phyloP scores from a whole-genome alignment of 345 rosid genomes.

The Noccaea caerulescens region DNA sequence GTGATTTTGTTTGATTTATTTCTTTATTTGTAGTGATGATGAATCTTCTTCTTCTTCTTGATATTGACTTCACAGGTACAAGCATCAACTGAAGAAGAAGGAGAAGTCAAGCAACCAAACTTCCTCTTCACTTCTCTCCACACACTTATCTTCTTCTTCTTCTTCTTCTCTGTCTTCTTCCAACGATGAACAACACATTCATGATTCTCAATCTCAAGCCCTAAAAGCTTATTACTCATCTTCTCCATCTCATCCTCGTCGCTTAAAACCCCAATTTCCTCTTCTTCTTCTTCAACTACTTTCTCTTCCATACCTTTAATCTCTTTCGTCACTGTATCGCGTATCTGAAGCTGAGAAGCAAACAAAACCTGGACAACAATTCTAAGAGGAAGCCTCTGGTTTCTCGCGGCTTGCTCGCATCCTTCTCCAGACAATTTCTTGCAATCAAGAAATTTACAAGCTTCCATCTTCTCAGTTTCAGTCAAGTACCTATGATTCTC shows the following conservation, averaged over 20 bases:
- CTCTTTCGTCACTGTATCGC: slow-evolving; percentile 53
- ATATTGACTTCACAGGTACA: slow-evolving; percentile 32
- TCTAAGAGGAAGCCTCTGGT: slow-evolving; percentile 70
- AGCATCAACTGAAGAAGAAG: slow-evolving; percentile 33
- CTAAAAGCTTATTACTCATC: slow-evolving; percentile 52
- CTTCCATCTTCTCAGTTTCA: slow-evolving; percentile 66
- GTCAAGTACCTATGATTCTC: slow-evolving; percentile 65
- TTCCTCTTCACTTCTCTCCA: slow-evolving; percentile 91
- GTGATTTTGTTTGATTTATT: neutral
- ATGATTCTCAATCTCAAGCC: slow-evolving; percentile 53
- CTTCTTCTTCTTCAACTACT: slow-evolving; percentile 36
- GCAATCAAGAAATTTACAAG: slow-evolving; percentile 66
- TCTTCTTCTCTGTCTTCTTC: slow-evolving; percentile 36
- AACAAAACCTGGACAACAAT: slow-evolving; percentile 59
- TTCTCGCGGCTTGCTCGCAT: slow-evolving; percentile 61
- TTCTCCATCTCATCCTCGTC: slow-evolving; percentile 39
- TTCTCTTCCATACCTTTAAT: slow-evolving; percentile 39
- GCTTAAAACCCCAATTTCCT: slow-evolving; percentile 31
- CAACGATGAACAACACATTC: slow-evolving; percentile 40
- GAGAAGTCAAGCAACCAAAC: slow-evolving; percentile 64
- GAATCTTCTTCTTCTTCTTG: slow-evolving; percentile 30
- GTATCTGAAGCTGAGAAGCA: slow-evolving; percentile 62
- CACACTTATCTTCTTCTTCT: slow-evolving; percentile 51
- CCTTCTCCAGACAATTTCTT: slow-evolving; percentile 69
- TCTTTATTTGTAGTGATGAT: slow-evolving; percentile 14